Conservation (phyloP, 2,329 filamentous ascomycete genomes). For the Penicillium olsonii region DNA sequence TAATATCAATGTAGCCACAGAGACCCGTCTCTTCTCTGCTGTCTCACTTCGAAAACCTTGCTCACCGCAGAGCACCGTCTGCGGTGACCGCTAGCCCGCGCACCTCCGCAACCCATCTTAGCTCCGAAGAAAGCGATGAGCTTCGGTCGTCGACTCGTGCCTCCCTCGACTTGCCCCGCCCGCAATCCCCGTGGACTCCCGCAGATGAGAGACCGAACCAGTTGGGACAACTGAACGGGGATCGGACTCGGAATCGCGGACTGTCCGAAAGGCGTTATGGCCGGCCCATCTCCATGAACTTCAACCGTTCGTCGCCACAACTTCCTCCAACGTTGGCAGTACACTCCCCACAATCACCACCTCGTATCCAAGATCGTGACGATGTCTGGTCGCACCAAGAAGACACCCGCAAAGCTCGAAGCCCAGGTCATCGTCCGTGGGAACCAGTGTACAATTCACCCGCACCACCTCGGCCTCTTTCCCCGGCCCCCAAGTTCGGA, state of each 20-base stretch:
- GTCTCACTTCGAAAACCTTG: constrained; percentile 52
- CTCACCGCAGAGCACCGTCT: constrained; percentile 36
- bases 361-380: constrained; percentile 29
- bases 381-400: constrained; percentile 56
- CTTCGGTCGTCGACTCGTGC: constrained; percentile 33
- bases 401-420: constrained; percentile 56
- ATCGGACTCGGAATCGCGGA: constrained; percentile 28
- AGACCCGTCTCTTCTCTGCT: constrained; percentile 52
- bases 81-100: constrained; percentile 27
- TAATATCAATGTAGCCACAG: constrained; percentile 27
- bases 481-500: constrained; percentile 32
- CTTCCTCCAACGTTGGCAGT: constrained; percentile 45
- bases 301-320: constrained; percentile 42
- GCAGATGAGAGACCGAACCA: constrained; percentile 24
- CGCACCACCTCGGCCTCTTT: constrained; percentile 28
- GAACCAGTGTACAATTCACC: constrained; percentile 28
- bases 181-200: constrained; percentile 41
- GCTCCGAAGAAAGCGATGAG: constrained; percentile 36
- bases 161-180: constrained; percentile 46
- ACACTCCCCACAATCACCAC: constrained; percentile 47
- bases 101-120: constrained; percentile 32
- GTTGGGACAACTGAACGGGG: constrained; percentile 23
- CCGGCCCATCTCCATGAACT: constrained; percentile 47
- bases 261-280: constrained; percentile 63
- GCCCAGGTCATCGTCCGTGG: constrained; percentile 26